Conservation (phyloP, 2,329 filamentous ascomycete species). For the Laburnicola sp. region DNA sequence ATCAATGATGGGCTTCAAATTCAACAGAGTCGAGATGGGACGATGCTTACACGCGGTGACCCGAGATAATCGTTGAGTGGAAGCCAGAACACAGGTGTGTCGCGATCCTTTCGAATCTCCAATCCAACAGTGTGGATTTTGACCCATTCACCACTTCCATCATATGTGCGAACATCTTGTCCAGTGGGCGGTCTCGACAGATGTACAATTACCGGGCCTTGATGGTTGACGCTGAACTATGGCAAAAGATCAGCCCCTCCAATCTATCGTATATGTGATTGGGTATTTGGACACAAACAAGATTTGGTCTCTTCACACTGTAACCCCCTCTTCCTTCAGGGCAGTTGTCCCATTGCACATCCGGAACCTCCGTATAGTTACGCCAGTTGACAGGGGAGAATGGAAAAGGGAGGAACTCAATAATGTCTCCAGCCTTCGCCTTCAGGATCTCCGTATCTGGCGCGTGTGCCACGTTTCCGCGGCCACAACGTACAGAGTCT, state of each 20-base stretch:
- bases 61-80: not conserved
- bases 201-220: slow-evolving; percentile 6
- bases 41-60: no score
- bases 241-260: not conserved
- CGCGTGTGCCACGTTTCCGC: slow-evolving; percentile 15
- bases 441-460: slow-evolving; percentile 12
- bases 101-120: not conserved
- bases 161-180: slow-evolving; percentile 11
- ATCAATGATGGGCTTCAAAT: not conserved
- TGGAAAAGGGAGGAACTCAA: slow-evolving; percentile 4
- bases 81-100: not conserved
- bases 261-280: not conserved
- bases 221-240: slow-evolving; percentile 12
- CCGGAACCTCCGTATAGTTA: not conserved
- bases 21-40: no score
- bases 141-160: slow-evolving; percentile 16
- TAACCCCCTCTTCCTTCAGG: slow-evolving; percentile 3
- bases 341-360: not conserved
- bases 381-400: not conserved
- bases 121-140: slow-evolving; percentile 15
- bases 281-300: slow-evolving; percentile 2
- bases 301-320: not conserved
- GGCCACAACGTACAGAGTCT: slow-evolving; percentile 18
- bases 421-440: slow-evolving; percentile 15
- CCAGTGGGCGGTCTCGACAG: slow-evolving; percentile 13